Evolutionary conservation across 2,329 filamentous ascomycete genomes (phyloP).

Genomic region (Zymoseptoria pseudotritici): DNA sequence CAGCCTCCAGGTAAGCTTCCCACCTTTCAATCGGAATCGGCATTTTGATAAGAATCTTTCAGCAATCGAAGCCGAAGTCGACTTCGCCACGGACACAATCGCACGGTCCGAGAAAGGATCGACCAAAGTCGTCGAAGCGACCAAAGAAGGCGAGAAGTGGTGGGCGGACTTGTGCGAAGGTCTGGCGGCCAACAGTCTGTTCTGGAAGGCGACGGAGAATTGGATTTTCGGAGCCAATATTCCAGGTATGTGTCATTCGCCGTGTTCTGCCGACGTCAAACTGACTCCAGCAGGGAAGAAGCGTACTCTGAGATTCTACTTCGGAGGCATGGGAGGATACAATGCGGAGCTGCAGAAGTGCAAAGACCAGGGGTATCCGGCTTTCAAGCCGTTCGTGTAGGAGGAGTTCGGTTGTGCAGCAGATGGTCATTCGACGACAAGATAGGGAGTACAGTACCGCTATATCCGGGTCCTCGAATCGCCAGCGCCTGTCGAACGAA

Average conservation of each 20-base stretch:
- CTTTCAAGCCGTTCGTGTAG: conserved; percentile 16
- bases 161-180: conserved; percentile 24
- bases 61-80: conserved; percentile 30
- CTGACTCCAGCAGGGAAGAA: conserved; percentile 20
- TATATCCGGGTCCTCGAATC: background rate
- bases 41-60: conserved; percentile 1
- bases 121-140: conserved; percentile 21
- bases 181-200: conserved; percentile 20
- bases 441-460: background rate
- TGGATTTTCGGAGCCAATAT: conserved; percentile 29
- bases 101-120: conserved; percentile 13
- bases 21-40: too few relatives aligned
- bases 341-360: conserved; percentile 15
- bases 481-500: background rate
- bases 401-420: background rate
- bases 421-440: background rate
- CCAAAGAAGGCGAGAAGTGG: conserved; percentile 22
- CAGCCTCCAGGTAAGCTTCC: conserved; percentile 18
- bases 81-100: conserved; percentile 22
- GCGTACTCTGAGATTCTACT: conserved; percentile 18
- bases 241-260: background rate
- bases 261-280: conserved; percentile 5
- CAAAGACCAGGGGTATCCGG: conserved; percentile 11
- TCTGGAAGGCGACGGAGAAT: conserved; percentile 17
- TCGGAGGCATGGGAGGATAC: conserved; percentile 21